Evolutionary conservation across 805 yeast species (phyloP).

Genomic region (Torulaspora delbrueckii): DNA sequence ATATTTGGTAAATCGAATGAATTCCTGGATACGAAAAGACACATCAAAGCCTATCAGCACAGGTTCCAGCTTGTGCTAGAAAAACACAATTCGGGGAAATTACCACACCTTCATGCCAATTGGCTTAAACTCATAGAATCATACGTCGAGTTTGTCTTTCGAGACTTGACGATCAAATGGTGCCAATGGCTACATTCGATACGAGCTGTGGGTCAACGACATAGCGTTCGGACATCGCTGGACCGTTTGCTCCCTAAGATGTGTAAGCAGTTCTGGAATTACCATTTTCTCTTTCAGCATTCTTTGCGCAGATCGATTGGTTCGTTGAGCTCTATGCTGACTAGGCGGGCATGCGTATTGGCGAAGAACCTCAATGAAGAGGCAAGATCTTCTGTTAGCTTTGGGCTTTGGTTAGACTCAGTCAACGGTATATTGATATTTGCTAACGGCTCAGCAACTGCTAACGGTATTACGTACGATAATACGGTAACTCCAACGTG

Average conservation of each 20-base stretch:
- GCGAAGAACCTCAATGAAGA: background rate
- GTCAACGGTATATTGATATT: constrained; percentile 21
- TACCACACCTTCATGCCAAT: constrained; percentile 13
- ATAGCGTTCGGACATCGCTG: constrained; percentile 6
- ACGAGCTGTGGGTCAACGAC: constrained; percentile 11
- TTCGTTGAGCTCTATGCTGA: constrained; percentile 5
- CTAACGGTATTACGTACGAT: background rate
- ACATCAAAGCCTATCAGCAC: constrained; percentile 9
- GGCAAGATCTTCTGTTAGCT: constrained; percentile 1
- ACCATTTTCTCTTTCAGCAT: constrained; percentile 13
- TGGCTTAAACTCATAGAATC: constrained; percentile 18
- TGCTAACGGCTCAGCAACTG: constrained; percentile 12
- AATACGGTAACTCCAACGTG: constrained; percentile 14
- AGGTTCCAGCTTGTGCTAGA: constrained; percentile 12
- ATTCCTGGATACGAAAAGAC: constrained; percentile 5
- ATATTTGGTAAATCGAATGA: constrained; percentile 6
- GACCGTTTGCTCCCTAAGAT: constrained; percentile 8
- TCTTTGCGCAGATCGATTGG: constrained; percentile 9
- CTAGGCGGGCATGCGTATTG: constrained; percentile 1
- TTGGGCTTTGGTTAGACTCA: constrained; percentile 25
- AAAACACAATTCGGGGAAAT: constrained; percentile 6
- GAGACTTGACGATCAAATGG: constrained; percentile 18
- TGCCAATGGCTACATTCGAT: constrained; percentile 17
- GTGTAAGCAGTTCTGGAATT: constrained; percentile 10
- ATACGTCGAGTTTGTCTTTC: constrained; percentile 16